Evolutionary conservation across 2,329 filamentous ascomycete genomes (phyloP), one percentile per base, ranked within the genome.

Genomic region (Endoconidiophora laricicola): DNA sequence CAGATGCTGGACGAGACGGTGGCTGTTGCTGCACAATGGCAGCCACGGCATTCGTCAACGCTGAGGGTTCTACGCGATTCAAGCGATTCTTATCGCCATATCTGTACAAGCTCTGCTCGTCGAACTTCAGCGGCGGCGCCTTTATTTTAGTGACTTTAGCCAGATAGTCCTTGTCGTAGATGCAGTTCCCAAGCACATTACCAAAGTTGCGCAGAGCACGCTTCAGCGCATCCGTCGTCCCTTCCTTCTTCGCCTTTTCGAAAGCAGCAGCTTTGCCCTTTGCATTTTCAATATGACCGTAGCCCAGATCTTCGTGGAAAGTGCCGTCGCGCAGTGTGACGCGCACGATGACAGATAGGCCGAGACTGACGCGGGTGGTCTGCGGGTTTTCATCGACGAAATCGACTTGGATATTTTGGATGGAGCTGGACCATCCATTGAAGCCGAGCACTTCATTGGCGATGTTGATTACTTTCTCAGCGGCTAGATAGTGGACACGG

Each of bases 181-280:
- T 80, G 69, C 91, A 98, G 62, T 96, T 98, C n/a, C 91, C 91
- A 49, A 98, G 71, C 14, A 96, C 83, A 59, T 96, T 96, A 53
- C 91, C 91, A 65, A 98, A 98, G 55, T 80, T 95, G 53, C 90
- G 76, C 59, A 98, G 62, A 1, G 91, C 79, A 56, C 91, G 76
- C 66, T 98, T 98, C 61, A 98, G 62, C 1, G 80, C 91, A 66
- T 98, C 91, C 7, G 93, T 96, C 2, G 87, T 93, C 6, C 86
- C 93, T 68, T 96, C 88, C 63, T 98, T 98, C 69, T 96, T 98
- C 1, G 91, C 88, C 66, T 98, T 98, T 63, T 98, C 91, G 60
- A 96, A 98, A 0, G 90, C 91, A 47, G 85, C 83, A 2, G 88
- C 90, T 67, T 98, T 98, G 50, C 86, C 84, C 65, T 90, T 93